Evolutionary conservation across 116 monocot genomes (phyloP).

Genomic region (Trichopus zeylanicus): DNA sequence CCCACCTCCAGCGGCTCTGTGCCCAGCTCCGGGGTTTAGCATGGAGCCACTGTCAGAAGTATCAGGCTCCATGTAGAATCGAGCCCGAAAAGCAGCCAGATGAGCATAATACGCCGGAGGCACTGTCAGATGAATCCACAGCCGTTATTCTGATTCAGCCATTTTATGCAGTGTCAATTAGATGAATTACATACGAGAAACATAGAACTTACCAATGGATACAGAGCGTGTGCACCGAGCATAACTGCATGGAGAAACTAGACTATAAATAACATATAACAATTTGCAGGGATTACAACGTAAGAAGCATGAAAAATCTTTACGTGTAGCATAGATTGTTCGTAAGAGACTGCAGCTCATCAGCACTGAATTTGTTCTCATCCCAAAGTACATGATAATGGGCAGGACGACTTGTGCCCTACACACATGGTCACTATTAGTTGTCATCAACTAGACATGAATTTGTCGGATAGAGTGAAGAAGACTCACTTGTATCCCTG

Average conservation of each 20-base stretch:
- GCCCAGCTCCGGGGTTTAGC: constrained; percentile 37
- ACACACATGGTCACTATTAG: not conserved
- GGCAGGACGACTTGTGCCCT: constrained; percentile 92
- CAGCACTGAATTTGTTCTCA: constrained; percentile 90
- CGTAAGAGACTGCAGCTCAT: constrained; percentile 56
- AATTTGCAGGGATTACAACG: not conserved
- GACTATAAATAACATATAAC: not conserved
- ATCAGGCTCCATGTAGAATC: constrained; percentile 81
- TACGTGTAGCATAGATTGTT: constrained; percentile 94
- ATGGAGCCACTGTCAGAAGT: constrained; percentile 72
- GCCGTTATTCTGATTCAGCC: not conserved
- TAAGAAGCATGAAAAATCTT: not conserved
- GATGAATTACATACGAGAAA: not conserved
- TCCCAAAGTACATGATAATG: constrained; percentile 98
- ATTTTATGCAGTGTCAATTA: not conserved
- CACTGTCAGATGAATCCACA: constrained; percentile 20
- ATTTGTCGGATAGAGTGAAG: not conserved
- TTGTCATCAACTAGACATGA: not conserved
- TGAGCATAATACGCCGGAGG: constrained; percentile 88
- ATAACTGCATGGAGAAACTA: not conserved
- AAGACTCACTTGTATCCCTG: constrained; percentile 66
- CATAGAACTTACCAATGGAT: not conserved
- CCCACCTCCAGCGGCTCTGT: constrained; percentile 16
- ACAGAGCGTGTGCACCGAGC: constrained; percentile 8
- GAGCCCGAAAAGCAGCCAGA: constrained; percentile 76